A percentile compares a stretch with the other conserved stretches of the same genome.
These are phyloP conservation scores for Achaetomium macrosporum DNA, from an alignment of 2,329 filamentous ascomycete genomes.

Conservation along the genomic window DNA sequence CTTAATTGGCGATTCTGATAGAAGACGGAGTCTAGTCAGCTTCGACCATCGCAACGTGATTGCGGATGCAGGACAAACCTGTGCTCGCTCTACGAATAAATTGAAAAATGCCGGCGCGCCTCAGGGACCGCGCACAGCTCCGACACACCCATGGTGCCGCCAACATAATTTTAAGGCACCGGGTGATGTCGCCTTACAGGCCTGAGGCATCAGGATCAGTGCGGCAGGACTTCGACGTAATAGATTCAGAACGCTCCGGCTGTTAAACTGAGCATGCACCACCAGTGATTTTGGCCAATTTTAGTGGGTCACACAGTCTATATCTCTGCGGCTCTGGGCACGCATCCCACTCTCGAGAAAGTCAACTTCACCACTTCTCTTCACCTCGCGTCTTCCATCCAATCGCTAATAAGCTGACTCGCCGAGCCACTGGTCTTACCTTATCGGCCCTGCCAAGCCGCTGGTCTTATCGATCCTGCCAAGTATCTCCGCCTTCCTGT, in stretches of 20 bases:
- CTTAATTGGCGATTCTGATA: conserved; percentile 27
- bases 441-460: no score
- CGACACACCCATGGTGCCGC: conserved; percentile 48
- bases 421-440: not conserved
- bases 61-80: conserved; percentile 29
- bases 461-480: conserved; percentile 11
- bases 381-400: not conserved
- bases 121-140: conserved; percentile 38
- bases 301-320: no score
- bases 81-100: conserved; percentile 41
- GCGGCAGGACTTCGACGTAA: no score
- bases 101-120: conserved; percentile 28
- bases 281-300: no score
- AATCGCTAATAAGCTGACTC: not conserved
- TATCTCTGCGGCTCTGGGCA: no score
- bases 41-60: conserved; percentile 6
- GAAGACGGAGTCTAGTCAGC: conserved; percentile 5
- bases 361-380: no score
- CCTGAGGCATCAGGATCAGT: not conserved
- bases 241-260: no score
- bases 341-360: no score
- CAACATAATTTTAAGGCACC: conserved; percentile 29
- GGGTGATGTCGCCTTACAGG: conserved; percentile 8
- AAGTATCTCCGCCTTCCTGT: conserved; percentile 4
- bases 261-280: no score